Evolutionary conservation across 2,329 filamentous ascomycete genomes (phyloP), one percentile per base, ranked within the genome.

Genomic region (Aspergillus brasiliensis): DNA sequence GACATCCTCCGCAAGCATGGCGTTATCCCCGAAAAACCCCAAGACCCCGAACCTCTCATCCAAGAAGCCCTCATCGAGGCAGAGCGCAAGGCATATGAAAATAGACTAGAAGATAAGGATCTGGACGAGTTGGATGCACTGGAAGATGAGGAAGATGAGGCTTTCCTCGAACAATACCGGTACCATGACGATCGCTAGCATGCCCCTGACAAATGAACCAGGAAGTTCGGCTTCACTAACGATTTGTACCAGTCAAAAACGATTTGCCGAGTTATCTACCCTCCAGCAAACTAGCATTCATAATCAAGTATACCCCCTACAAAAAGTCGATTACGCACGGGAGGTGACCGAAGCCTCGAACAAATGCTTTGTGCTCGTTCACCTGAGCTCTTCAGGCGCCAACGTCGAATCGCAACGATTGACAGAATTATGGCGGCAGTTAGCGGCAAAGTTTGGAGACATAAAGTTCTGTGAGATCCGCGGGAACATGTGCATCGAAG

Each of bases 391-490:
- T 4, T 85, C 90, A 0, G 80, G 91, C 52, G 90, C 86, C 55
- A 97, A 97, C 71, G 84, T 89, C 34, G 93, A 98, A 78, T 96
- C 92, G 3, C 85, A 90, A 61, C 82, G 97, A 3, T 78, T 98
- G 68, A 88, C 88, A 0, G 90, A 96, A 72, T 82, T 97, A 19
- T 99, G 94, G 93, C 84, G 89, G 37, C 87, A 92, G 71, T 84
- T 95, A 42, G 94, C 95, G 0, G 80, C 78, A 61, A 92, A 94
- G 71, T 99, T 92, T 72, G 92, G 92, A 19, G 94, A 99, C 65
- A 82, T 99, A 75, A 99, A 99, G 79, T 99, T 99, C 78, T 98
- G 94, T 75, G 91, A 98, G 79, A 98, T 99, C 67, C 86, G 89
- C 67, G 95, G 89, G 6, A 88, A 92, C 72, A 87, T 97, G 79